phyloP scores from a whole-genome alignment of 2,329 filamentous ascomycete species.

The Thermoascus crustaceus region DNA sequence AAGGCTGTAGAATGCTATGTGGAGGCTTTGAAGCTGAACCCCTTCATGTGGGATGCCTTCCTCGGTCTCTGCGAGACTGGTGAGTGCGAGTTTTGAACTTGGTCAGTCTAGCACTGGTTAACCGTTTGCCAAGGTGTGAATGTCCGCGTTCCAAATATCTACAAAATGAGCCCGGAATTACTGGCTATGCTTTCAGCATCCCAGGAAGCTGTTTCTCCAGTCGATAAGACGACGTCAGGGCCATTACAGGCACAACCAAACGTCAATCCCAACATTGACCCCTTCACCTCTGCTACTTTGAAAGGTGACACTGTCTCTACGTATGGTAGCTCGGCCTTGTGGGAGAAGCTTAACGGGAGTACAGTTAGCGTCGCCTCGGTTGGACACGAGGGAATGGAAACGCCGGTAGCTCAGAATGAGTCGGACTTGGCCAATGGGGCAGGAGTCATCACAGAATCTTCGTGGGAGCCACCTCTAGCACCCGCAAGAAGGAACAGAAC shows the following conservation, averaged over 20 bases:
- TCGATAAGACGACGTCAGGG: slow-evolving; percentile 26
- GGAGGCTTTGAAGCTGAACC: slow-evolving; percentile 79
- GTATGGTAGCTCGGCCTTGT: slow-evolving; percentile 38
- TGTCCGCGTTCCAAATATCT: slow-evolving; percentile 77
- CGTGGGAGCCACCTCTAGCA: slow-evolving; percentile 37
- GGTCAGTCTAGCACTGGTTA: slow-evolving; percentile 3
- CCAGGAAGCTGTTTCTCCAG: slow-evolving; percentile 20
- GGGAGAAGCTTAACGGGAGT: slow-evolving; percentile 42
- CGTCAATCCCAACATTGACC: slow-evolving; percentile 31
- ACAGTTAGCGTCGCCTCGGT: slow-evolving; percentile 34
- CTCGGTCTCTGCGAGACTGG: slow-evolving; percentile 74
- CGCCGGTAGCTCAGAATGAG: slow-evolving; percentile 47
- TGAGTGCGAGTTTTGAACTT: slow-evolving; percentile 17
- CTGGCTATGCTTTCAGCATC: slow-evolving; percentile 39
- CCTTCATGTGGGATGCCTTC: slow-evolving; percentile 98
- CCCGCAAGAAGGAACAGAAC: slow-evolving; percentile 46
- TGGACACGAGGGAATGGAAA: slow-evolving; percentile 52
- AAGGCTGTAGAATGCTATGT: slow-evolving; percentile 82
- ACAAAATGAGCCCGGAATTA: slow-evolving; percentile 63
- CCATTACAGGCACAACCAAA: slow-evolving; percentile 31
- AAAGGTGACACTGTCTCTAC: slow-evolving; percentile 26
- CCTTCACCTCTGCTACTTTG: slow-evolving; percentile 31
- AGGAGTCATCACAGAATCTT: slow-evolving; percentile 18
- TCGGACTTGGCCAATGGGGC: slow-evolving; percentile 27
- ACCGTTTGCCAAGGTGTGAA: slow-evolving; percentile 54